Evolutionary conservation across 2,329 filamentous ascomycete genomes (phyloP), one percentile per base, ranked within the genome.

Genomic region (Fusarium proliferatum): DNA sequence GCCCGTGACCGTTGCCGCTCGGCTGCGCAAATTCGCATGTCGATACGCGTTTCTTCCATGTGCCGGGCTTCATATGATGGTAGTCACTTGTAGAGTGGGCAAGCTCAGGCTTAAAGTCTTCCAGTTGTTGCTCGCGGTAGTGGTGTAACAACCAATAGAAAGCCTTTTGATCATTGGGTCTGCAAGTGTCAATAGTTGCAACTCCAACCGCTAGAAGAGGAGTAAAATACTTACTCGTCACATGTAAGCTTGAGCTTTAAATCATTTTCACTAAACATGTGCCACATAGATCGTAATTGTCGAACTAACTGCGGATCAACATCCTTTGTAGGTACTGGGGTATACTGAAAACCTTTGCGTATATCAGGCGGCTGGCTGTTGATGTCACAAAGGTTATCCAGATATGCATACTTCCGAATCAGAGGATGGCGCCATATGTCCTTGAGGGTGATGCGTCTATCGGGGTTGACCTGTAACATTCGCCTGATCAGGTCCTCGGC

Each of bases 1-100:
- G 84, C 30, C 86, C 85, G 71, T 88, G 85, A 7, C 87, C 86
- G 62, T 84, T 85, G 38, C 77, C 80, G 34, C 80, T 84, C 58
- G 82, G 79, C 58, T 86, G 84, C 5, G 84, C 84, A 77, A 92
- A 92, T 71, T 91, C 85, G 69, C 89, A 87, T 1, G 90, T 92
- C 1, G 90, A 90, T 55, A 90, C 85, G 51, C 89, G 87, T 77
- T 88, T 90, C 71, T 86, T 88, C 85, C 89, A 89, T 34, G 85
- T 83, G 1, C 84, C 82, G 16, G 90, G 89, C 63, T 86, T 87
- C 42, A 93, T 88, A 78, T 97, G 94, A 78, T 98, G 96, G 77
- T 97, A 96, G 79, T 98, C 96, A 81, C 95, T 97, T 63, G 92
- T 89, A 2, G 96, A 97, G 79, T 96, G 93, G n/a, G 90, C 90